Conservation (phyloP, 164 flowering plant genomes). For the Piper longum region DNA sequence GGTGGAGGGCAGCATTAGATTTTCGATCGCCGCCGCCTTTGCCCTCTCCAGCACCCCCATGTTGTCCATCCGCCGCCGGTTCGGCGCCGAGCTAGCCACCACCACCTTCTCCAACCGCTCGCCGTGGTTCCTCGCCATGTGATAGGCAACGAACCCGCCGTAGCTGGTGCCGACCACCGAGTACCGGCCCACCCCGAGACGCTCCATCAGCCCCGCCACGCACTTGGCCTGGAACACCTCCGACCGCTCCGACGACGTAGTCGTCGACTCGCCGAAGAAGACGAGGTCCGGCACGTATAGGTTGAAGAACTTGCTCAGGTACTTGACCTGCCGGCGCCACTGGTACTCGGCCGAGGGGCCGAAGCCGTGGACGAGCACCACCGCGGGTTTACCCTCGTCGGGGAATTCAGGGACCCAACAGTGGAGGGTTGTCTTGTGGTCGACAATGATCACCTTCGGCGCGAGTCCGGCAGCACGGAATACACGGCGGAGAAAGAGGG, state of each 20-base stretch:
- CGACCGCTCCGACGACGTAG: slow-evolving; percentile 30
- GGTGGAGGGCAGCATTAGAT: slow-evolving; percentile 50
- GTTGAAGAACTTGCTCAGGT: slow-evolving; percentile 27
- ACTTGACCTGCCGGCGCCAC: slow-evolving; percentile 39
- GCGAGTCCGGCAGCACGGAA: slow-evolving; percentile 17
- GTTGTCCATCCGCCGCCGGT: slow-evolving; percentile 25
- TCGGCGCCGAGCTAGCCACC: slow-evolving; percentile 59
- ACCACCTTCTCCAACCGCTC: slow-evolving; percentile 62
- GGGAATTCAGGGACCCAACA: slow-evolving; percentile 32
- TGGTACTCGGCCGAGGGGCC: slow-evolving; percentile 46
- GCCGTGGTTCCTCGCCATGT: slow-evolving; percentile 36
- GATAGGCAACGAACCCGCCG: slow-evolving; percentile 36
- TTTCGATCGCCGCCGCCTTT: slow-evolving; percentile 19
- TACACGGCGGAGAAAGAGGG: slow-evolving; percentile 25
- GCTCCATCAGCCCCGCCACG: slow-evolving; percentile 34
- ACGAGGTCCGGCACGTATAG: slow-evolving; percentile 59
- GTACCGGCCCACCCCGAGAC: slow-evolving; percentile 23
- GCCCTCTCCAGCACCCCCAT: slow-evolving; percentile 33
- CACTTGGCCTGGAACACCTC: slow-evolving; percentile 59
- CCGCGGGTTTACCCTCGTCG: slow-evolving; percentile 12
- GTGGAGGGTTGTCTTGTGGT: slow-evolving; percentile 36
- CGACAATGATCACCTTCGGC: slow-evolving; percentile 24
- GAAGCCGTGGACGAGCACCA: slow-evolving; percentile 52
- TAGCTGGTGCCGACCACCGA: slow-evolving; percentile 19
- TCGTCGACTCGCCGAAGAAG: slow-evolving; percentile 59